A percentile compares a stretch with the other conserved stretches of the same genome.
Conservation (phyloP, 148 eudicot species). For the Rhododendron mucronatum region DNA sequence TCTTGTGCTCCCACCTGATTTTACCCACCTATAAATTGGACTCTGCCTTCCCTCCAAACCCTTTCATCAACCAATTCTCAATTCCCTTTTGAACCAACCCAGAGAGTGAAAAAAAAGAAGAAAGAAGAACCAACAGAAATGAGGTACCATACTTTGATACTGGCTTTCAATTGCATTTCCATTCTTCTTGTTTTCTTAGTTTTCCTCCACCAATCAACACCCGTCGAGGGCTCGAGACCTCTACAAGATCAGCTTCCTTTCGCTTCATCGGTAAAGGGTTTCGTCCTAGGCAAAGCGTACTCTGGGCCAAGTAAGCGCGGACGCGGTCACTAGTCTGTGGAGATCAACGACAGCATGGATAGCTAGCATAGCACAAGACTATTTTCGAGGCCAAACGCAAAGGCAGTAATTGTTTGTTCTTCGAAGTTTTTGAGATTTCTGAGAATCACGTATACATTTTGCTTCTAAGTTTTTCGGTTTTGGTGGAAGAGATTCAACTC, state of each 20-base stretch:
- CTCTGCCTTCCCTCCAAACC: background rate
- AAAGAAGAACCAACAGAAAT: background rate
- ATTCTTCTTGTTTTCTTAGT: background rate
- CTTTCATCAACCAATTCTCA: background rate
- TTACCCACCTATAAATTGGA: background rate
- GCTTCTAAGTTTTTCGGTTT: background rate
- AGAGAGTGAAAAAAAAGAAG: background rate
- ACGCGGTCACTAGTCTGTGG: constrained; percentile 11
- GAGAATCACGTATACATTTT: background rate
- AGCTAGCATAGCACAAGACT: background rate
- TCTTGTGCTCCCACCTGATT: background rate
- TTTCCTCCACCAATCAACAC: background rate
- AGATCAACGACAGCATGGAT: background rate
- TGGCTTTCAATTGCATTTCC: background rate
- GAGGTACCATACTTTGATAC: background rate
- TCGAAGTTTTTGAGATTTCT: background rate
- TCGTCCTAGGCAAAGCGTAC: constrained; percentile 2
- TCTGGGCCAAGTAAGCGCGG: constrained; percentile 25
- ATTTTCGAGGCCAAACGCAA: background rate
- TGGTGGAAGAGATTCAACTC: background rate
- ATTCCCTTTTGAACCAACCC: background rate
- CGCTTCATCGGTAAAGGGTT: background rate
- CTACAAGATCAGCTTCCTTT: background rate
- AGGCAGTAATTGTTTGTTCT: background rate
- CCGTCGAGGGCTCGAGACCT: constrained; percentile 8